Evolutionary conservation across 2,329 filamentous ascomycete species (phyloP).

Genomic region (Fusarium domesticum): DNA sequence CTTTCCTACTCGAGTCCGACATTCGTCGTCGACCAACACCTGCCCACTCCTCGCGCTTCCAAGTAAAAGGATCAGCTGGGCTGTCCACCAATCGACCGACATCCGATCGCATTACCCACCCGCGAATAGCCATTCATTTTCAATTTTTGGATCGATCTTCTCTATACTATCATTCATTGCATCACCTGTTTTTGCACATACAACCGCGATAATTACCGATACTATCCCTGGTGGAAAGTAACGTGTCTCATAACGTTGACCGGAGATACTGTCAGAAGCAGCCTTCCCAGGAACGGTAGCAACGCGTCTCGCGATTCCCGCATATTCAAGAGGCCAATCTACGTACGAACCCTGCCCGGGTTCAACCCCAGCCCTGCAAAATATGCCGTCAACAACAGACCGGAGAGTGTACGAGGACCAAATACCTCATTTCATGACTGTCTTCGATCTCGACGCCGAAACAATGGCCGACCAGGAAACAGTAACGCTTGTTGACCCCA

Average conservation of each 20-base stretch:
- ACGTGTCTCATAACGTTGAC: conserved; percentile 10
- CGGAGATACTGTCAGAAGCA: conserved; percentile 7
- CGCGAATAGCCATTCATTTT: conserved; percentile 25
- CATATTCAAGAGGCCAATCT: conserved; percentile 1
- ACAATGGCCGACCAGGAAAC: conserved; percentile 52
- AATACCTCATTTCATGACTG: conserved; percentile 74
- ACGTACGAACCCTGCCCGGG: conserved; percentile 2
- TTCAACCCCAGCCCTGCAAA: conserved; percentile 26
- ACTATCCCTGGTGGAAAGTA: conserved; percentile 23
- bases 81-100: conserved; percentile 28
- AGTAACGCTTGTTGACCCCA: conserved; percentile 53
- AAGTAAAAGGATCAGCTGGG: conserved; percentile 31
- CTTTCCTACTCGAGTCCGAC: conserved; percentile 10
- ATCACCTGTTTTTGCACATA: conserved; percentile 19
- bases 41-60: conserved; percentile 15
- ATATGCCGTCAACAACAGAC: conserved; percentile 61
- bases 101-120: conserved; percentile 18
- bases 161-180: conserved; percentile 10
- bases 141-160: conserved; percentile 7
- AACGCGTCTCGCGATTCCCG: conserved; percentile 4
- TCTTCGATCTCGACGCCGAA: conserved; percentile 64
- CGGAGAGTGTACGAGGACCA: conserved; percentile 64
- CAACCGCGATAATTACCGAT: conserved; percentile 20
- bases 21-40: conserved; percentile 15
- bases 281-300: conserved; percentile 4